Percentiles rank a stretch among this genome's conserved stretches.
These are phyloP conservation scores for Hericium rajendrae DNA, from an alignment of 768 basidiomycete genomes.

Conservation along the genomic window DNA sequence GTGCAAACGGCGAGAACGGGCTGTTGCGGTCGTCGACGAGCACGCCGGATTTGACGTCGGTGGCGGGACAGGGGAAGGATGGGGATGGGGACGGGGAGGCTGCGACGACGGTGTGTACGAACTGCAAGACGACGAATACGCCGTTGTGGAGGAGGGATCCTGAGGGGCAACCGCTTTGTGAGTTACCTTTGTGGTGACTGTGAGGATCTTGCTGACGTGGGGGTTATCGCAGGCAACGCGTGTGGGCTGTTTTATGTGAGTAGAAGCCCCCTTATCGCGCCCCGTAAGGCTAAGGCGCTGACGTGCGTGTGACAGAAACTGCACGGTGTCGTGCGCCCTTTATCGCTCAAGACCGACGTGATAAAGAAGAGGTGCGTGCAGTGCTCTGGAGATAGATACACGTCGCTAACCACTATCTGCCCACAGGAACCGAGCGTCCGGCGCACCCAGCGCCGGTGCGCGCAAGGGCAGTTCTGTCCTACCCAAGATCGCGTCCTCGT, in stretches of 20 bases:
- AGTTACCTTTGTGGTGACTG: slow-evolving; percentile 25
- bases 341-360: slow-evolving; percentile 93
- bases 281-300: slow-evolving; percentile 4
- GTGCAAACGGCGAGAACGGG: slow-evolving; percentile 11
- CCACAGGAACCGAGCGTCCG: slow-evolving; percentile 71
- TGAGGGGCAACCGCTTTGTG: slow-evolving; percentile 86
- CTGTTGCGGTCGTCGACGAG: slow-evolving; percentile 48
- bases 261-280: slow-evolving; percentile 16
- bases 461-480: slow-evolving; percentile 51
- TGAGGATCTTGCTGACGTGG: slow-evolving; percentile 13
- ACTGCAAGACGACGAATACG: slow-evolving; percentile 93
- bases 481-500: slow-evolving; percentile 70
- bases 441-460: slow-evolving; percentile 52
- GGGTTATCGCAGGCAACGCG: slow-evolving; percentile 54
- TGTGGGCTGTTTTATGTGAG: slow-evolving; percentile 90
- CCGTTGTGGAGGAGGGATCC: slow-evolving; percentile 90
- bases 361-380: slow-evolving; percentile 82
- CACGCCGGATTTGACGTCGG: slow-evolving; percentile 49
- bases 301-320: slow-evolving; percentile 54
- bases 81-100: slow-evolving; percentile 59
- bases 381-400: neutral
- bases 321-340: slow-evolving; percentile 88
- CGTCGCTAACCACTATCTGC: slow-evolving; percentile 9
- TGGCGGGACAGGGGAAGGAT: slow-evolving; percentile 26
- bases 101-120: slow-evolving; percentile 79